Evolutionary conservation across 192 early-diverging fungal species (phyloP).

Genomic region (Entomortierella chlamydospora): DNA sequence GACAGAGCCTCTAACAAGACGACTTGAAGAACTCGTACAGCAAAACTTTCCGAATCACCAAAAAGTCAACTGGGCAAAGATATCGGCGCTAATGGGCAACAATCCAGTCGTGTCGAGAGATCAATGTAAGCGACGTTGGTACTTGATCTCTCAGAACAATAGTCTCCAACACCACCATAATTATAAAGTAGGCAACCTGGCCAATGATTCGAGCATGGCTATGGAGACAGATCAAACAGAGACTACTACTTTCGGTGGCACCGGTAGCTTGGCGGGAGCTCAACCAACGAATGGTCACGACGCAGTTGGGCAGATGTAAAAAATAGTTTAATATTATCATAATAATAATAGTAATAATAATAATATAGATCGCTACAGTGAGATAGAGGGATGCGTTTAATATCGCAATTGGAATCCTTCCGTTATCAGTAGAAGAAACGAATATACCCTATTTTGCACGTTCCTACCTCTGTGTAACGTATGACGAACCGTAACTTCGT

Average conservation of each 20-base stretch:
- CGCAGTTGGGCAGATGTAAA: too few relatives aligned
- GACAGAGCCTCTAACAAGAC: constrained; percentile 35
- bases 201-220: background rate
- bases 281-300: too few relatives aligned
- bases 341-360: too few relatives aligned
- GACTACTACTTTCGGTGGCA: background rate
- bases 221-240: background rate
- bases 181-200: background rate
- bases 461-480: too few relatives aligned
- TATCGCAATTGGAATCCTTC: too few relatives aligned
- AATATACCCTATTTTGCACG: too few relatives aligned
- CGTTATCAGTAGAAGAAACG: too few relatives aligned
- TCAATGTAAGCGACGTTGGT: constrained; percentile 50
- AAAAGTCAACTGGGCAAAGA: constrained; percentile 45
- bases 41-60: constrained; percentile 27
- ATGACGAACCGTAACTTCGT: too few relatives aligned
- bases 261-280: background rate
- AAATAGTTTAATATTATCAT: too few relatives aligned
- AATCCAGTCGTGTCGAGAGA: constrained; percentile 25
- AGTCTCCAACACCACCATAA: background rate
- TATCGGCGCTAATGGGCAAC: constrained; percentile 27
- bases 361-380: too few relatives aligned
- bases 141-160: constrained; percentile 25
- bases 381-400: too few relatives aligned
- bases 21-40: constrained; percentile 20